Evolutionary conservation across 1,139 yeast genomes (phyloP), one percentile per base, ranked within the genome.

Genomic region (Suhomyces maxii): DNA sequence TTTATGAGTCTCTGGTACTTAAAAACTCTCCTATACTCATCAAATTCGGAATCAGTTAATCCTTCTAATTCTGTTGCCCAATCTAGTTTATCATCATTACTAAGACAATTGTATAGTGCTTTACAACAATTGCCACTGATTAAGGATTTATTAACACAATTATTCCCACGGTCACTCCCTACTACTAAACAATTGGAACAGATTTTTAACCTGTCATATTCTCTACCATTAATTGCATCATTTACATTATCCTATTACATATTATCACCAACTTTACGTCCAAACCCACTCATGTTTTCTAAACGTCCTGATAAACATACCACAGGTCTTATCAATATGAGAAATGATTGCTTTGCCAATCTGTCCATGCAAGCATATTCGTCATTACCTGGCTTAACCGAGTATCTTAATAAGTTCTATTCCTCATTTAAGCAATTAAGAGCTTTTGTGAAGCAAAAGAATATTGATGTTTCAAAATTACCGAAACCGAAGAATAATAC

Each of bases 331-430:
- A 75, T 84, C 54, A 93, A 91, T 63, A 75, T 84, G 53, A 80
- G 93, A 49, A 89, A 89, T 57, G 97, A 90, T 62, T 91, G 98
- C 64, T 91, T 89, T 68, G 97, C 96, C 50, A 91, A 93, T 60
- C 82, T 95, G n/a, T 84, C 91, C 1, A 62, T 93, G 23, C 98
- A 91, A 63, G 95, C 97, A 0, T 77, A 91, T 51, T 83, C 89
- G 12, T 71, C 95, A 0, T 65, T 88, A 30, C 85, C 90, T 0
- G 75, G 76, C 0, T 64, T 90, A 43, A 82, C 84, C 31, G 73
- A 69, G 12, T 90, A 89, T 58, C 69, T 90, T 50, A 81, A 80
- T 53, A 68, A 67, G 39, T 69, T 73, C 44, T 66, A 69, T 36
- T 44, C 54, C 7, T 49, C 64, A 3, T 71, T 61, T 51, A 52